Evolutionary conservation across 2,329 filamentous ascomycete genomes (phyloP).

Genomic region (Penicillium sp.): DNA sequence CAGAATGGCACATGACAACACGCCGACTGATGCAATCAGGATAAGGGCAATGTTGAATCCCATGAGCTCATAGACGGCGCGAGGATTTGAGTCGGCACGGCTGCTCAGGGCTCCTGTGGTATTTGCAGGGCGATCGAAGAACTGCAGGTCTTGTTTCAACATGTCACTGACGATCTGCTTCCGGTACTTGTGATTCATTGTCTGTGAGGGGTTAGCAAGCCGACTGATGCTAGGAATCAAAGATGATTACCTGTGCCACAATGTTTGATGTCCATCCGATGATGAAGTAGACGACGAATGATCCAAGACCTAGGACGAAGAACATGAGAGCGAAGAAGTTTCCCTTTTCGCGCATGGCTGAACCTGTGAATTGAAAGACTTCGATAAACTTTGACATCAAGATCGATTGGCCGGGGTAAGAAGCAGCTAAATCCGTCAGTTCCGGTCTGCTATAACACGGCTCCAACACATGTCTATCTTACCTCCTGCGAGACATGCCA

Average conservation of each 20-base stretch:
- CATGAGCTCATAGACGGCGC: slow-evolving; percentile 45
- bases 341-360: slow-evolving; percentile 20
- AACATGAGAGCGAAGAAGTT: slow-evolving; percentile 49
- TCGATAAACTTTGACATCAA: slow-evolving; percentile 25
- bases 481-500: slow-evolving; percentile 4
- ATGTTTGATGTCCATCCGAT: slow-evolving; percentile 35
- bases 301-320: slow-evolving; percentile 42
- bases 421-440: slow-evolving; percentile 33
- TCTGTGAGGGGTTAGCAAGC: neutral
- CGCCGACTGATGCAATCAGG: slow-evolving; percentile 46
- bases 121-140: slow-evolving; percentile 34
- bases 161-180: slow-evolving; percentile 23
- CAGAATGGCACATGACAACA: slow-evolving; percentile 47
- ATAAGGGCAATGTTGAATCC: slow-evolving; percentile 50
- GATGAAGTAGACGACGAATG: slow-evolving; percentile 39
- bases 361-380: slow-evolving; percentile 15
- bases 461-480: neutral
- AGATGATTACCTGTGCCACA: slow-evolving; percentile 23
- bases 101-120: slow-evolving; percentile 29
- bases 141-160: slow-evolving; percentile 30
- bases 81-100: slow-evolving; percentile 35
- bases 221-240: neutral
- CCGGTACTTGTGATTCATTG: slow-evolving; percentile 18
- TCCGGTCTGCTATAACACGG: neutral
- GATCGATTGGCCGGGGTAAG: slow-evolving; percentile 48